phyloP scores from a whole-genome alignment of 768 basidiomycete species.

The Omphalotus guepiniiformis region DNA sequence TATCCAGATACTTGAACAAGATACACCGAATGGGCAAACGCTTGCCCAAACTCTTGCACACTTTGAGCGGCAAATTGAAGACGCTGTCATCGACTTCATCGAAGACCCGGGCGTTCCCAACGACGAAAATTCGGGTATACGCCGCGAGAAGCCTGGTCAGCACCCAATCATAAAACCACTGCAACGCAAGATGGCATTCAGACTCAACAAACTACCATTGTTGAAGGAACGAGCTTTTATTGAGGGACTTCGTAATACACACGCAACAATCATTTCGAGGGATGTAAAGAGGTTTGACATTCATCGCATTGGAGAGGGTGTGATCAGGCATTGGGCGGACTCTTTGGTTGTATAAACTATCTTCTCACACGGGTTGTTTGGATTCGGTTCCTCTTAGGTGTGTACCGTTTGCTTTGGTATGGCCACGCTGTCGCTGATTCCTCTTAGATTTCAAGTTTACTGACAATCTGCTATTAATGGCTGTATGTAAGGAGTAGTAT shows the following conservation, averaged over 20 bases:
- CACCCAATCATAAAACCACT: conserved; percentile 49
- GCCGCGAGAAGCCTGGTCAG: conserved; percentile 15
- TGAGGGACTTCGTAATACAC: conserved; percentile 53
- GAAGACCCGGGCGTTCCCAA: too few species aligned
- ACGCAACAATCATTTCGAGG: conserved; percentile 60
- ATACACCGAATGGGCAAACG: conserved; percentile 36
- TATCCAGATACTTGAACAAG: conserved; percentile 59
- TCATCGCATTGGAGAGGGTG: conserved; percentile 42
- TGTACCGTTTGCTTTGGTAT: too few species aligned
- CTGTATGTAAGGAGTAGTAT: too few species aligned
- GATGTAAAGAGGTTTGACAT: conserved; percentile 36
- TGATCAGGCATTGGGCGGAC: conserved; percentile 50
- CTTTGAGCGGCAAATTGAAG: conserved; percentile 60
- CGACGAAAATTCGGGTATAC: conserved; percentile 21
- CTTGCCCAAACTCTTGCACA: conserved; percentile 50
- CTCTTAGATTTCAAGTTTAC: too few species aligned
- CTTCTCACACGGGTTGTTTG: too few species aligned
- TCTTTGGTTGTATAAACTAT: conserved; percentile 40
- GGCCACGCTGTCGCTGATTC: too few species aligned
- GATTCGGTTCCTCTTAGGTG: too few species aligned
- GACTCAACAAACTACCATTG: conserved; percentile 66
- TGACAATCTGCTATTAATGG: too few species aligned
- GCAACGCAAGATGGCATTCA: conserved; percentile 53
- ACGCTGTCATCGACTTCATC: conserved; percentile 55
- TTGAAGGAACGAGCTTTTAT: conserved; percentile 72